Base-by-base conservation (phyloP, 139 green algal genomes). In the Zygnema circumcarinatum region DNA sequence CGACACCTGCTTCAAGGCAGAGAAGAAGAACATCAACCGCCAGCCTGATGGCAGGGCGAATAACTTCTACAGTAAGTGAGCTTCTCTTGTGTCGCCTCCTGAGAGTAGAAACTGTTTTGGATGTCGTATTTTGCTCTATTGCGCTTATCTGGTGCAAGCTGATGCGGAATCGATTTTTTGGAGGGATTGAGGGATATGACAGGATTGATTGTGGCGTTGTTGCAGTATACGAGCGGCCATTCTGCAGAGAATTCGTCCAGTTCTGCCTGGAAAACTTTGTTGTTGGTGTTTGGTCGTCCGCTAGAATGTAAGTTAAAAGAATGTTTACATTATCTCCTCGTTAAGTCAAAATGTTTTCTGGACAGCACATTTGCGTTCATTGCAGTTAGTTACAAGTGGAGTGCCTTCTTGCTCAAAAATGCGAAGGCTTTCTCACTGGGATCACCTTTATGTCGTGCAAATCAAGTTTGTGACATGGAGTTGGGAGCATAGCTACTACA, bases 191-290 rank as follows among this genome's bases (percentile, higher is more conserved):
- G n/a, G n/a, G n/a, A n/a, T n/a, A n/a, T n/a, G n/a, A n/a, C n/a
- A n/a, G n/a, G n/a, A n/a, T n/a, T n/a, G n/a, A n/a, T n/a, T n/a
- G n/a, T n/a, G n/a, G n/a, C n/a, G n/a, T n/a, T n/a, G n/a, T 38
- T 87, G 38, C 83, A 88, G 83, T 89, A 35, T 89, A 85, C 40
- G 25, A 78, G 56, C 84, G 84, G 25, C 84, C 84, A 38, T 67
- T 74, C 74, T 85, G 74, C 42, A 40, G 29, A 78, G 84, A 89
- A 39, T 89, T 89, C 31, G 39, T 67, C 1, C 31, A 68, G 36
- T 89, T 89, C 74, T 89, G 84, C 74, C 74, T 89, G 7, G 52
- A 78, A 16, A 76, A 85, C 74, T 89, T 89, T 36, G 74, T 79
- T 31, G 84, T 89, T 20, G 84, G 74, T 21, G 53, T 89, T 40